Evolutionary conservation across 441 rosid species (phyloP).

Genomic region (Erodium moschatum): DNA sequence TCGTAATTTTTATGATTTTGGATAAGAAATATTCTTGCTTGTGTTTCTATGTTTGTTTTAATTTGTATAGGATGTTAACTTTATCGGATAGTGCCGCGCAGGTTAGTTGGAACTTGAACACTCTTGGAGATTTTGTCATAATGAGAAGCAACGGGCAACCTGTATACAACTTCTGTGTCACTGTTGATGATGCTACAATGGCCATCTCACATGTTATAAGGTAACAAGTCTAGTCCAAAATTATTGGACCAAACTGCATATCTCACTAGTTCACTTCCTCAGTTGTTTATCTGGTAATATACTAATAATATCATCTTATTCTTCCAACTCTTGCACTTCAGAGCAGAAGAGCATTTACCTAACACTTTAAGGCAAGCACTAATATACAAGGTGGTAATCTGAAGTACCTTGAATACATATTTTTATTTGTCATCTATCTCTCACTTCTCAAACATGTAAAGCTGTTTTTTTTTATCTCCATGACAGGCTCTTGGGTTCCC

Average conservation of each 20-base stretch:
- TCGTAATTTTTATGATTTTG: background rate
- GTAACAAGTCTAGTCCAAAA: constrained; percentile 27
- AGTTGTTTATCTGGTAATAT: constrained; percentile 7
- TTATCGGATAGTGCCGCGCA: constrained; percentile 52
- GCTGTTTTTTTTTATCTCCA: constrained; percentile 20
- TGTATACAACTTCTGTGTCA: constrained; percentile 90
- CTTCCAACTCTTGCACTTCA: constrained; percentile 25
- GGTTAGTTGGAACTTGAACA: constrained; percentile 87
- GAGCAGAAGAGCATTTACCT: constrained; percentile 94
- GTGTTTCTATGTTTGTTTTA: background rate
- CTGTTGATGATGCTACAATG: constrained; percentile 96
- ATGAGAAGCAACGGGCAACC: constrained; percentile 99
- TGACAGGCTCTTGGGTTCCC: constrained; percentile 77
- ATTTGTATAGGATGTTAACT: constrained; percentile 30
- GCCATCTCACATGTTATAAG: constrained; percentile 93
- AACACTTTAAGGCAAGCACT: constrained; percentile 85
- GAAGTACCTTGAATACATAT: background rate
- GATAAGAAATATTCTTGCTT: background rate
- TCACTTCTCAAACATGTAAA: constrained; percentile 9
- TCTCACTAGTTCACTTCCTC: constrained; percentile 5
- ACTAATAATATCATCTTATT: constrained; percentile 9
- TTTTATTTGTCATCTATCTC: background rate
- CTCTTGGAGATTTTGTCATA: constrained; percentile 91
- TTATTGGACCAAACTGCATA: background rate
- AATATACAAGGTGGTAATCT: constrained; percentile 59